These are phyloP conservation scores for Crithidia bombi DNA, from an alignment of 208 protist genomes.

Conservation along the genomic window DNA sequence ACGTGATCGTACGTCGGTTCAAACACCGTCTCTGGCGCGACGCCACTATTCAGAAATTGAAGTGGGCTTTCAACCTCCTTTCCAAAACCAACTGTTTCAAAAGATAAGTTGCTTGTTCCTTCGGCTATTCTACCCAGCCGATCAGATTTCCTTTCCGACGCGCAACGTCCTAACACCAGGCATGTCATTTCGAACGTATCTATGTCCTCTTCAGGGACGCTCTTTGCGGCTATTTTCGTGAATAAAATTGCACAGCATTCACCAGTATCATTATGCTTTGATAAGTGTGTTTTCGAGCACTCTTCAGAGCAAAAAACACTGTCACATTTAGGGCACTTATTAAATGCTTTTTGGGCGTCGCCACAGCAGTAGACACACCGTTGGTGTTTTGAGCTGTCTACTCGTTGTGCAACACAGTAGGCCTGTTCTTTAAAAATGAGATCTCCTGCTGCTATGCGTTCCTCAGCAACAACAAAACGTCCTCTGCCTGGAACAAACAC, in stretches of 20 bases:
- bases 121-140: background rate
- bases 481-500: conserved; percentile 20
- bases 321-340: conserved; percentile 19
- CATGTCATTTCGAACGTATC: conserved; percentile 40
- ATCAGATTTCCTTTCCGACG: conserved; percentile 25
- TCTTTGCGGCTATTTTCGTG: conserved; percentile 3
- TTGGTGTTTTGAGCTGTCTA: conserved; percentile 12
- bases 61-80: conserved; percentile 18
- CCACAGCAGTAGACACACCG: conserved; percentile 38
- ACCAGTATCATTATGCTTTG: conserved; percentile 3
- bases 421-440: conserved; percentile 43
- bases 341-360: background rate
- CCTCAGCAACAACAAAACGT: conserved; percentile 30
- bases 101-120: background rate
- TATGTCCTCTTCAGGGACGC: conserved; percentile 33
- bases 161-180: conserved; percentile 29
- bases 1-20: conserved; percentile 34
- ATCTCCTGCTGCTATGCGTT: conserved; percentile 28
- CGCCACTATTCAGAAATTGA: conserved; percentile 22
- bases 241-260: conserved; percentile 40
- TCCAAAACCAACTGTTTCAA: conserved; percentile 38
- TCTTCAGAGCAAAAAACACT: conserved; percentile 27
- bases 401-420: conserved; percentile 26
- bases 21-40: background rate
- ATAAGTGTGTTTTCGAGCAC: conserved; percentile 20